These are phyloP conservation scores for Daldinia loculata DNA, from an alignment of 495 filamentous ascomycete species.

Conservation along the genomic window DNA sequence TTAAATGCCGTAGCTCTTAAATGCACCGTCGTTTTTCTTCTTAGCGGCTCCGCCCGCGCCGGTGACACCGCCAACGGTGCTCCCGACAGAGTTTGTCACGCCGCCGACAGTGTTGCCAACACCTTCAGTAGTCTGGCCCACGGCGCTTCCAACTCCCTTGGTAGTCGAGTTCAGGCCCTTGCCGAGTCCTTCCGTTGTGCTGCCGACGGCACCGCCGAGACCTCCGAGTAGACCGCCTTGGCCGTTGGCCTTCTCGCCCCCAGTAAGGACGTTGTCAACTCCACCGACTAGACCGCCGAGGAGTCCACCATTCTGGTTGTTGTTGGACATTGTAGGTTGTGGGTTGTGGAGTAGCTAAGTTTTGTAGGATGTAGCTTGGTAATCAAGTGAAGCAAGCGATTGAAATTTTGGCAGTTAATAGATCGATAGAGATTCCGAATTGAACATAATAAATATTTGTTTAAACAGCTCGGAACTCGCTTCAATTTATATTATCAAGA, in stretches of 20 bases:
- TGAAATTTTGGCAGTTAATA: not conserved
- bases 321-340: slow-evolving; percentile 45
- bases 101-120: slow-evolving; percentile 44
- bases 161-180: slow-evolving; percentile 50
- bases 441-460: too few relatives aligned
- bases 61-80: slow-evolving; percentile 37
- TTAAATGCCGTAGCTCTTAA: slow-evolving; percentile 47
- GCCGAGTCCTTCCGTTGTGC: slow-evolving; percentile 50
- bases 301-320: slow-evolving; percentile 48
- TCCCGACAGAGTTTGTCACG: slow-evolving; percentile 37
- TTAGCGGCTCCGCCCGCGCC: slow-evolving; percentile 34
- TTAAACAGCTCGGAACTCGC: not conserved
- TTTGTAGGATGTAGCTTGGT: not conserved
- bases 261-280: slow-evolving; percentile 54
- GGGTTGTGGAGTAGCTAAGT: slow-evolving; percentile 7
- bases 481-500: not conserved
- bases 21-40: slow-evolving; percentile 23
- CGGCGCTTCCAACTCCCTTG: slow-evolving; percentile 46
- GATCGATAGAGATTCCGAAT: not conserved
- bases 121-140: slow-evolving; percentile 50
- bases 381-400: not conserved
- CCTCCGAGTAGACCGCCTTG: slow-evolving; percentile 54
- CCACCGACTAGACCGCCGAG: slow-evolving; percentile 52
- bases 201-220: slow-evolving; percentile 42
- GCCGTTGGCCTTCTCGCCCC: slow-evolving; percentile 52